Evolutionary conservation across 2,329 filamentous ascomycete species (phyloP), one percentile per base, ranked within the genome.

Genomic region (Venturia pyrina): DNA sequence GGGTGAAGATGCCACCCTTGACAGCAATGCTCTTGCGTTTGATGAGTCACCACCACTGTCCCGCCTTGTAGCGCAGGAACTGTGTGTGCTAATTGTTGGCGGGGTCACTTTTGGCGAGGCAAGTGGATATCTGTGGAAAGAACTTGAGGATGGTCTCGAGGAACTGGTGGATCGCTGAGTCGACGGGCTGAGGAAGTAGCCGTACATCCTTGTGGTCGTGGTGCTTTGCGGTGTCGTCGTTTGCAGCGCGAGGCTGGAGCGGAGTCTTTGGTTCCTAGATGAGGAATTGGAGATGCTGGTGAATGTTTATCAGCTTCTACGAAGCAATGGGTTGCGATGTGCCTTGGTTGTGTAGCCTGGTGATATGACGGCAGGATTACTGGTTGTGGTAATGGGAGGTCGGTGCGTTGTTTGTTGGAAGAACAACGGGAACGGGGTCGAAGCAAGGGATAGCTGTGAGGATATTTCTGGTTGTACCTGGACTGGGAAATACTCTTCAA

Each of bases 51-150:
- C 69, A 66, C 70, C 73, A 62, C 75, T 74, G 43, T 77, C 77
- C 67, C 75, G 73, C 69, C 77, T 74, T 68, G 75, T 73, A 17
- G 75, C 71, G 56, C 75, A 72, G 21, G 76, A 75, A 59, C 73
- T 75, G 37, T 76, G 74, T 62, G 77, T 76, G 57, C 76, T 78
- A 62, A 80, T 71, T 65, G 76, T 79, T 65, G 78, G 77, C 62
- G 78, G 78, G 46, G 78, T 79, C 44, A 79, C 77, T 60, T 77
- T 79, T 37, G 78, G 78, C 67, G 78, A 77, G 63, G 77, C 79
- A 66, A 80, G 73, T 72, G 78, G 77, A 66, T 77, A 76, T 59
- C 78, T 75, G 71, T 70, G 72, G 70, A 74, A 72, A 32, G 64
- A 13, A 57, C 70, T 71, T 71, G 66, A 70, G 72, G 72, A 69